phyloP scores from a whole-genome alignment of 2,329 filamentous ascomycete genomes.

The Zasmidium angulare region DNA sequence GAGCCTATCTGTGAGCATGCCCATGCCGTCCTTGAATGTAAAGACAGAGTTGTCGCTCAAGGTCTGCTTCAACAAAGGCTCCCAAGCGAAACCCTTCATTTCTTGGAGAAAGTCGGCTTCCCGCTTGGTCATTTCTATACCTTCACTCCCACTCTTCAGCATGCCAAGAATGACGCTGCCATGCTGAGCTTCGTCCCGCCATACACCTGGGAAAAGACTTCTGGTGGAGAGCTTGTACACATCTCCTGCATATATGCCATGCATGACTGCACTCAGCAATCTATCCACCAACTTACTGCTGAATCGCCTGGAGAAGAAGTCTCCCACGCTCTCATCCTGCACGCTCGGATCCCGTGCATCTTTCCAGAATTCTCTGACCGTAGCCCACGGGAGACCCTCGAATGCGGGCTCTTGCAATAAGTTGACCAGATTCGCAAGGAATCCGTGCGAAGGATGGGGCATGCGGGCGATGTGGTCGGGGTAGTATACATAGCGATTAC shows the following conservation, averaged over 20 bases:
- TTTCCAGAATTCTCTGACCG: constrained; percentile 37
- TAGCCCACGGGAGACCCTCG: constrained; percentile 42
- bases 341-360: constrained; percentile 36
- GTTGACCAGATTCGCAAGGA: constrained; percentile 26
- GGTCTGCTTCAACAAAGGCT: constrained; percentile 33
- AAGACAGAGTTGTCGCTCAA: constrained; percentile 41
- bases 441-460: constrained; percentile 47
- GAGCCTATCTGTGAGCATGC: constrained; percentile 40
- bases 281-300: constrained; percentile 65
- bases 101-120: constrained; percentile 33
- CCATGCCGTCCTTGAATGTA: constrained; percentile 46
- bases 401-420: constrained; percentile 57
- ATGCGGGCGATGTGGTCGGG: constrained; percentile 74
- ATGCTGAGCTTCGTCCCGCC: constrained; percentile 49
- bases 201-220: constrained; percentile 56
- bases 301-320: constrained; percentile 60
- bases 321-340: constrained; percentile 69
- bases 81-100: constrained; percentile 36
- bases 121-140: constrained; percentile 37
- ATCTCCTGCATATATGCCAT: constrained; percentile 92
- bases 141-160: constrained; percentile 31
- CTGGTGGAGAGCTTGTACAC: constrained; percentile 75
- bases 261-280: constrained; percentile 70
- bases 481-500: constrained; percentile 82
- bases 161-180: constrained; percentile 40